phyloP scores from a whole-genome alignment of 768 basidiomycete genomes.

The Naganishia randhawae region DNA sequence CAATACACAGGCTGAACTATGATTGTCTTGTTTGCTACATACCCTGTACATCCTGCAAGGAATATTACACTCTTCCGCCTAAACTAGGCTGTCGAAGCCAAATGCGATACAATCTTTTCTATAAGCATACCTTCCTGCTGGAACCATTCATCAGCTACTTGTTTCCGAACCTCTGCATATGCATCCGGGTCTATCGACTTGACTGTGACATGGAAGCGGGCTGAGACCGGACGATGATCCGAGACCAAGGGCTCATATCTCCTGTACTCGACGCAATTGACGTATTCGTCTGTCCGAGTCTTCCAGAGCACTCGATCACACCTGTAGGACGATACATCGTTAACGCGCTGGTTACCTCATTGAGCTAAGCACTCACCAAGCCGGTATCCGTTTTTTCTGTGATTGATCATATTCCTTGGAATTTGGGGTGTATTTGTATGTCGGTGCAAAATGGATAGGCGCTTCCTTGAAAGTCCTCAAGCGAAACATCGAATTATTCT shows the following conservation, averaged over 20 bases:
- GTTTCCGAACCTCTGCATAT: slow-evolving; percentile 59
- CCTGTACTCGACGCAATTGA: slow-evolving; percentile 66
- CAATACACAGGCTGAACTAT: too few species aligned
- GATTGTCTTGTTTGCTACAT: too few species aligned
- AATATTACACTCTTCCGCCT: too few species aligned
- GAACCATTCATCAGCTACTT: slow-evolving; percentile 56
- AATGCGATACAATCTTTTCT: slow-evolving; percentile 32
- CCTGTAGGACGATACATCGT: slow-evolving; percentile 26
- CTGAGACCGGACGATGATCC: slow-evolving; percentile 85
- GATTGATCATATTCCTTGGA: slow-evolving; percentile 78
- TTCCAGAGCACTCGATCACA: slow-evolving; percentile 87
- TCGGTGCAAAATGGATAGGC: slow-evolving; percentile 75
- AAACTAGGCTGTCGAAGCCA: background rate
- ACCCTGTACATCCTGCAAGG: too few species aligned
- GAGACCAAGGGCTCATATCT: slow-evolving; percentile 83
- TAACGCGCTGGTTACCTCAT: background rate
- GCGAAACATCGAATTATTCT: slow-evolving; percentile 78
- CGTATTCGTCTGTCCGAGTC: slow-evolving; percentile 51
- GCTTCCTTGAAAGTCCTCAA: slow-evolving; percentile 76
- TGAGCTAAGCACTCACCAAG: slow-evolving; percentile 58
- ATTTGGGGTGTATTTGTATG: slow-evolving; percentile 88
- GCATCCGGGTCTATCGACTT: slow-evolving; percentile 65
- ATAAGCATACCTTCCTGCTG: slow-evolving; percentile 47
- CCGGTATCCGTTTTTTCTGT: slow-evolving; percentile 81
- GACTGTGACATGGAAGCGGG: slow-evolving; percentile 68